Percentiles rank a stretch among this genome's conserved stretches.
Conservation (phyloP, 345 rosid genomes). For the Rhodomyrtus tomentosa region DNA sequence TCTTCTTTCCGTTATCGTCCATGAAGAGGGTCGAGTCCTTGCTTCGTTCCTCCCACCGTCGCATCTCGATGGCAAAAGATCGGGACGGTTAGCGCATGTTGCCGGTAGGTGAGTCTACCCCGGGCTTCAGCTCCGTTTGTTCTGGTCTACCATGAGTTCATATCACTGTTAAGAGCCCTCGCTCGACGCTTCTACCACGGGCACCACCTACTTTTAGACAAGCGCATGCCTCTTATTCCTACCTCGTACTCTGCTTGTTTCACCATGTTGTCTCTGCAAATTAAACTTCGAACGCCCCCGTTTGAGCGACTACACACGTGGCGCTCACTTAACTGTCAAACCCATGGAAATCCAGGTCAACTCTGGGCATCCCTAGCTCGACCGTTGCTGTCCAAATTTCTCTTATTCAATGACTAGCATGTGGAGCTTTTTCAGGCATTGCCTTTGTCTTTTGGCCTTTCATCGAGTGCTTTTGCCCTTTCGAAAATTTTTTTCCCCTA, state of each 20-base stretch:
- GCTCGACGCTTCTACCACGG: not conserved
- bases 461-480: not conserved
- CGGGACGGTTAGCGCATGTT: not conserved
- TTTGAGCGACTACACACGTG: not conserved
- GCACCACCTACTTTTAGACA: not conserved
- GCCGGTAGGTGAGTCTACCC: not conserved
- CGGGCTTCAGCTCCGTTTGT: not conserved
- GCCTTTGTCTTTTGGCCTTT: not conserved
- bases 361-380: not conserved
- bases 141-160: not conserved
- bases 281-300: not conserved
- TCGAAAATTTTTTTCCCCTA: no score
- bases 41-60: not conserved
- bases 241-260: not conserved
- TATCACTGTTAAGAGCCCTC: not conserved
- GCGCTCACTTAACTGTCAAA: not conserved
- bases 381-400: not conserved
- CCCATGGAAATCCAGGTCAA: not conserved
- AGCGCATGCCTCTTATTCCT: not conserved
- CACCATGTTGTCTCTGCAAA: not conserved
- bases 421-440: not conserved
- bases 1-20: not conserved
- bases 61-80: not conserved
- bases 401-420: not conserved
- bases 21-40: not conserved